phyloP scores from a whole-genome alignment of 192 early-diverging fungal genomes.

The Coemansia sp. region DNA sequence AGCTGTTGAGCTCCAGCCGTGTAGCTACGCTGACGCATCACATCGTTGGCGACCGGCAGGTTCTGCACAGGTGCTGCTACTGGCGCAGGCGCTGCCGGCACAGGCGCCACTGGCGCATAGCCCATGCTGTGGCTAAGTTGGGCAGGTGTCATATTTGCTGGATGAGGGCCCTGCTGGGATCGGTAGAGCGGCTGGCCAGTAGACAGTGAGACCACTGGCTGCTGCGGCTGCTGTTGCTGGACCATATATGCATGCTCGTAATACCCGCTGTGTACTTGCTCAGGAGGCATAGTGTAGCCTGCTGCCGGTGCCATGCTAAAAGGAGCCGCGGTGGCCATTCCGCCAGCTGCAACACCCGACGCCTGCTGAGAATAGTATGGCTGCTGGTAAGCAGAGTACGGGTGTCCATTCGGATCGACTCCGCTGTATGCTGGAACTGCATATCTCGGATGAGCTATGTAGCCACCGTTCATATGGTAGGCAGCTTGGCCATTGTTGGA shows the following conservation, averaged over 20 bases:
- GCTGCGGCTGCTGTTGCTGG: constrained; percentile 14
- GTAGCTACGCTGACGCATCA: constrained; percentile 35
- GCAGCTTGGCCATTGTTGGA: background rate
- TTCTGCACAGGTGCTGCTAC: background rate
- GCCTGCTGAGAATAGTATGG: constrained; percentile 1
- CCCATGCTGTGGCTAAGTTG: background rate
- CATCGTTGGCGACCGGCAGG: constrained; percentile 1
- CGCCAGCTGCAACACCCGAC: background rate
- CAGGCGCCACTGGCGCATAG: background rate
- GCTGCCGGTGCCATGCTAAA: background rate
- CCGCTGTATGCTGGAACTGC: constrained; percentile 5
- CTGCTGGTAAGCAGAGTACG: constrained; percentile 21
- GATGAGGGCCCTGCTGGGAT: background rate
- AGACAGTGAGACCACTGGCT: background rate
- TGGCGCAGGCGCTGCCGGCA: no score
- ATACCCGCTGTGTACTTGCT: constrained; percentile 24
- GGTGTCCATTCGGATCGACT: constrained; percentile 19
- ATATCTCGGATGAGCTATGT: constrained; percentile 12
- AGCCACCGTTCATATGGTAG: background rate
- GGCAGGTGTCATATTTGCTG: constrained; percentile 1
- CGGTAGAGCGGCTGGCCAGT: background rate
- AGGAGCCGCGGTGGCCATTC: background rate
- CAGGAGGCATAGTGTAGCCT: background rate
- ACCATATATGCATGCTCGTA: constrained; percentile 17
- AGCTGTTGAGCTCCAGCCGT: constrained; percentile 12